Base-by-base conservation (phyloP, 2,329 filamentous ascomycete genomes). In the Talaromyces sp. region DNA sequence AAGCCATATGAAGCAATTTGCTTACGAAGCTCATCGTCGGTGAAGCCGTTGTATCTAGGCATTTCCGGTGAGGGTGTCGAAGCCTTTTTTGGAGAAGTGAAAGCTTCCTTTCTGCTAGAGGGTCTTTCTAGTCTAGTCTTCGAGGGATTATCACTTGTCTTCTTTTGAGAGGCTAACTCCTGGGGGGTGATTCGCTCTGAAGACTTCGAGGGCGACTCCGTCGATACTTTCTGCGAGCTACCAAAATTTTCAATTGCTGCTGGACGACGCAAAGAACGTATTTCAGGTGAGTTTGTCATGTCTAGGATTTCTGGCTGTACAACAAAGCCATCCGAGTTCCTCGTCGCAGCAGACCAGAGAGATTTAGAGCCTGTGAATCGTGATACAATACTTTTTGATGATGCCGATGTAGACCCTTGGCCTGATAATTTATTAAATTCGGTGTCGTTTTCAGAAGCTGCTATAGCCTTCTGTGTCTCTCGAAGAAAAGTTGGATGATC, bases 321-420 rank as follows among this genome's bases (percentile, higher is more conserved):
- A 2, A 93, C 71, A 14, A 84, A 81, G 0, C 89, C 89, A 24
- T 86, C 82, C 0, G 77, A 76, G 68, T 90, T 86, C 64, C 90
- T 82, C 26, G 89, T 84, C 5, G 86, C 87, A 43, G 86, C 87
- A 61, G 81, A 80, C 91, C 91, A 96, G 1, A 95, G 78, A 58
- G 82, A 79, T 59, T 72, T 73, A 4, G 67, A 69, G 24, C 68
- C 63, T 19, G 64, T 66, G 43, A 73, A 67, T 52, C 67, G 68
- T 49, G 69, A 68, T 31, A 67, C 58, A 32, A 65, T 58, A 11
- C 55, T 53, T 55, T 59, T 63, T 14, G 60, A 11, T 21, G 43
- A 56, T n/a, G 35, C 46, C 9, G 46, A 35, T 29, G 31, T 59
- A n/a, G 52, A 56, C 19, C 9, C 26, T 3, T 31, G 50, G 8